Evolutionary conservation across 2,329 filamentous ascomycete genomes (phyloP), one percentile per base, ranked within the genome.

Genomic region (Fusarium sp.): DNA sequence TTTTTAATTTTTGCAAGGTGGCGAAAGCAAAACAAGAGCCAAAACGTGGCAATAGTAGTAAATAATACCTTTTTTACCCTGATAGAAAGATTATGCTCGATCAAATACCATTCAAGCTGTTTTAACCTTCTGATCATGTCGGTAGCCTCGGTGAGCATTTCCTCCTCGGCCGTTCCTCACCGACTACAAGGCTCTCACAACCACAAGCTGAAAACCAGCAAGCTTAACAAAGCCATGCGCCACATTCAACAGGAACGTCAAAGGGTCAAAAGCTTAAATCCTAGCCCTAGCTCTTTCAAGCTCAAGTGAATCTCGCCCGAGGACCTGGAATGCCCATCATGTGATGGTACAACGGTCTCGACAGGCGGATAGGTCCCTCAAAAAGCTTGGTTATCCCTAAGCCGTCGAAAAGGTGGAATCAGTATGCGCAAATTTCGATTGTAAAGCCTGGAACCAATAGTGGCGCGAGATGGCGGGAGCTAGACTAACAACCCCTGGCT

Each of bases 351-450:
- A n/a, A 37, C 17, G 35, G 17, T 37, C 35, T 37, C 35, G 35
- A 37, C 35, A 37, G 14, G 14, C 30, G 30, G 30, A 33, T 14
- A 39, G 22, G n/a, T 19, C 19, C 7, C 26, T 3, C 9, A 7
- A 17, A 43, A 26, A 39, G 44, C 20, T 11, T 56, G 11, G 20
- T 30, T 20, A 35, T 56, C 20, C 15, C n/a, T 19, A 60, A 19
- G 19, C 24, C 13, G 54, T 14, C 14, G 13, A 28, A n/a, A 32
- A n/a, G n/a, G 15, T 48, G 51, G 51, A 20, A 20, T 15, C 7
- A 40, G n/a, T 30, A 47, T 19, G 41, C 50, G 30, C 28, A 37
- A 54, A 22, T 22, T 48, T 35, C 40, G 28, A 46, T 22, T 26
- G 13, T 17, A 7, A 24, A 22, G 20, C 22, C 6, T 22, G 7